Evolutionary conservation across 2,329 filamentous ascomycete species (phyloP), one percentile per base, ranked within the genome.

Genomic region (Zalaria obscura): DNA sequence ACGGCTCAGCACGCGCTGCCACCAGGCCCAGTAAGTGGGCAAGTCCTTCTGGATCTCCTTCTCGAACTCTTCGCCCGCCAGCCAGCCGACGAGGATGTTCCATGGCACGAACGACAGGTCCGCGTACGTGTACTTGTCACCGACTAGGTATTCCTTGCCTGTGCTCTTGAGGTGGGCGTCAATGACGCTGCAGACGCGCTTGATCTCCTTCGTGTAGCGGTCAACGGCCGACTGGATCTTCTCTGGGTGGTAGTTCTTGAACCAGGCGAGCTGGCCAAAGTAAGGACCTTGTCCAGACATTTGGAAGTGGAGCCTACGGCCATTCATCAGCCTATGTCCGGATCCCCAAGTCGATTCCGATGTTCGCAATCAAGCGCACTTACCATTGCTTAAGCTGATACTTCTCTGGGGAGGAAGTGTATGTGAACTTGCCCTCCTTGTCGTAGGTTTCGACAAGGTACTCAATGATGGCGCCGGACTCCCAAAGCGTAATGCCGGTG

Each of bases 141-240:
- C 64, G 3, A 69, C 63, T 4, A 70, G 55, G 42, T 55, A 69
- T 11, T 59, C 32, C n/a, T 38, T 42, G 7, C 47, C 44, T 8
- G 50, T 52, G 5, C 48, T 48, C 35, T 53, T 51, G 3, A 72
- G 52, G 39, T 60, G 55, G 2, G 42, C 48, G 5, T 74, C 64
- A 25, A 75, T 45, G 2, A 73, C 68, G 2, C 55, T 52, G 3
- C 62, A 57, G 2, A 73, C 61, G 4, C 70, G 61, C 10, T 58
- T 55, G n/a, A 67, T 57, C 52, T 74, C 67, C 5, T 64, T 59
- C 8, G 48, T 47, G 53, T 73, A 75, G 5, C 69, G 57, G 9
- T 66, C 59, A 18, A 67, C 55, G 6, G 65, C 70, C 5, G 56
- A 63, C 1, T 57, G 59, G 4, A 73, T 4, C 45, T 67, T 60